Evolutionary conservation across 1,284 basidiomycete genomes (phyloP).

Genomic region (Microbotryum violaceum): DNA sequence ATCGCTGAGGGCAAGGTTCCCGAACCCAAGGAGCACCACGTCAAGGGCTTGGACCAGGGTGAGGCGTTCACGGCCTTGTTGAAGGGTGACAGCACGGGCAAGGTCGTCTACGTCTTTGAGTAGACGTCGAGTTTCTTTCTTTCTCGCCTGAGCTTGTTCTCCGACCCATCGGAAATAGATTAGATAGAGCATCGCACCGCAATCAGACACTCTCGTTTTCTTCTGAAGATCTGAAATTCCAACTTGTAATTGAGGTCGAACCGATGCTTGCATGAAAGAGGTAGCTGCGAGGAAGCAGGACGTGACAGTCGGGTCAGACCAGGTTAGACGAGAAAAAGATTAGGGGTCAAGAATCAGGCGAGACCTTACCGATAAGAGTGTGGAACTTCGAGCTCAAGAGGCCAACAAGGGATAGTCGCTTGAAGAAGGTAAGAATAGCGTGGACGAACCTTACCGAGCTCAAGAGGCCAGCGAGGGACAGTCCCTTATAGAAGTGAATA

Average conservation of each 20-base stretch:
- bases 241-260: no score
- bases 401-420: slow-evolving; percentile 15
- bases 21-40: slow-evolving; percentile 42
- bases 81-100: slow-evolving; percentile 21
- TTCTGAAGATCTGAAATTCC: no score
- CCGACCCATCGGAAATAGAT: no score
- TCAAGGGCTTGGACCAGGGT: slow-evolving; percentile 31
- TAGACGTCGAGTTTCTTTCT: background rate
- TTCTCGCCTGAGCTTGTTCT: background rate
- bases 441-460: background rate
- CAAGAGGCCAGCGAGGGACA: slow-evolving; percentile 13
- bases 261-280: slow-evolving; percentile 1
- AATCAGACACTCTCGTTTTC: no score
- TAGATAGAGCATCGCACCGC: no score
- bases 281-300: background rate
- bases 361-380: slow-evolving; percentile 5
- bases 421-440: slow-evolving; percentile 11
- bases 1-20: slow-evolving; percentile 56
- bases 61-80: slow-evolving; percentile 20
- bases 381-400: slow-evolving; percentile 17
- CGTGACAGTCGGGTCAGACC: no score
- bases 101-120: slow-evolving; percentile 28
- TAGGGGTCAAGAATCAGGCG: no score
- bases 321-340: background rate
- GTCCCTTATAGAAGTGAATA: slow-evolving; percentile 19